Conservation (phyloP, 176 grass and related monocot species). For the Tuctoria greenei region DNA sequence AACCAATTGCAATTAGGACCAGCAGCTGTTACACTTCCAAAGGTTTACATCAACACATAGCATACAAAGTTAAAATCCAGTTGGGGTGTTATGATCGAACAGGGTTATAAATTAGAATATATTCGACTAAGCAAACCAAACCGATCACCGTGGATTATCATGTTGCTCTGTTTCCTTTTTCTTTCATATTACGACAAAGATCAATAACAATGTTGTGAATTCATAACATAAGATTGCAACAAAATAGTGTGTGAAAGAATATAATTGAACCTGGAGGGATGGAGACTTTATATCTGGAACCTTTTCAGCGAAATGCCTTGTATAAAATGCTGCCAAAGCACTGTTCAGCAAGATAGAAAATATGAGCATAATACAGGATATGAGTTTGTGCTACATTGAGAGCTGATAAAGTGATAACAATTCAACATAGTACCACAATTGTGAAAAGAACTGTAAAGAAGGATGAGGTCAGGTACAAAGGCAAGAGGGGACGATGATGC, state of each 20-base stretch:
- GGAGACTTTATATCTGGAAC: conserved; percentile 82
- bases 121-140: not conserved
- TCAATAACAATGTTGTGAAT: not conserved
- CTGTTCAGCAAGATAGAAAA: conserved; percentile 50
- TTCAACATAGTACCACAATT: not conserved
- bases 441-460: too few species aligned
- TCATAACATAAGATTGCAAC: conserved; percentile 19
- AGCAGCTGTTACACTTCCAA: not conserved
- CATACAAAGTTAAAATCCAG: conserved; percentile 1
- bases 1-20: not conserved
- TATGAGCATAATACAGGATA: conserved; percentile 2
- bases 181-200: conserved; percentile 8
- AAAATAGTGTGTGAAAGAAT: conserved; percentile 28
- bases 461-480: too few species aligned
- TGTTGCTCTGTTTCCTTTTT: conserved; percentile 2
- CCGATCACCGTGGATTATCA: not conserved
- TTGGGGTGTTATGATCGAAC: not conserved
- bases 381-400: conserved; percentile 22
- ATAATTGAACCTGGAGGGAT: conserved; percentile 80
- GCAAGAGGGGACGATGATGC: too few species aligned
- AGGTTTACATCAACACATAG: not conserved
- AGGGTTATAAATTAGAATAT: not conserved
- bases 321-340: conserved; percentile 98
- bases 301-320: conserved; percentile 93
- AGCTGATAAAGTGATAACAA: conserved; percentile 14